phyloP scores from a whole-genome alignment of 148 eudicot genomes.

The Simmondsia chinensis region DNA sequence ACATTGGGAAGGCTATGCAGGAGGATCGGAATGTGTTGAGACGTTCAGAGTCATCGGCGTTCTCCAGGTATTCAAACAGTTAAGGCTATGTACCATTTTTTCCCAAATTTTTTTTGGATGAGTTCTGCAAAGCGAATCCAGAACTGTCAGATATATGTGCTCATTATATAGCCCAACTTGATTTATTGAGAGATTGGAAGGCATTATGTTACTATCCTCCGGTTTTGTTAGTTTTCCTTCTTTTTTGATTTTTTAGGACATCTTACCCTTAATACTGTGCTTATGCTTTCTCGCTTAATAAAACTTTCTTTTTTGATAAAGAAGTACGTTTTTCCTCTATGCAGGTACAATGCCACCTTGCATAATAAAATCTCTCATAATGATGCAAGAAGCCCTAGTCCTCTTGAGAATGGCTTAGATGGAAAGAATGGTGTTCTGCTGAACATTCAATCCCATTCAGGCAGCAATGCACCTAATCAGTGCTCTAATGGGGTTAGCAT shows the following conservation, averaged over 20 bases:
- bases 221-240: too few relatives aligned
- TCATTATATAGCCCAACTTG: too few relatives aligned
- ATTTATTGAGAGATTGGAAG: too few relatives aligned
- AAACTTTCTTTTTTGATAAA: too few relatives aligned
- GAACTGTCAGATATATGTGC: too few relatives aligned
- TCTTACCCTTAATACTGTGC: too few relatives aligned
- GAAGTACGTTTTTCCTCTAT: not conserved
- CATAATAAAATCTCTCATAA: conserved; percentile 18
- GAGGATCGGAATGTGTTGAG: conserved; percentile 30
- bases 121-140: too few relatives aligned
- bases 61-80: conserved; percentile 25
- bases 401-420: conserved; percentile 17
- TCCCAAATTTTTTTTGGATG: not conserved
- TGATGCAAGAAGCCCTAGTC: conserved; percentile 15
- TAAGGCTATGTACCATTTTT: not conserved
- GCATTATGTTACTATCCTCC: too few relatives aligned
- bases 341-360: conserved; percentile 39
- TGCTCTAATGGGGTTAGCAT: conserved; percentile 23
- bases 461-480: conserved; percentile 25
- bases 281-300: not conserved
- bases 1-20: conserved; percentile 17
- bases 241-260: too few relatives aligned
- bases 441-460: conserved; percentile 18
- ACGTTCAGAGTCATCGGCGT: conserved; percentile 41
- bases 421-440: conserved; percentile 12